Conservation (phyloP, 805 yeast genomes). For the Ogataea zsoltii region DNA sequence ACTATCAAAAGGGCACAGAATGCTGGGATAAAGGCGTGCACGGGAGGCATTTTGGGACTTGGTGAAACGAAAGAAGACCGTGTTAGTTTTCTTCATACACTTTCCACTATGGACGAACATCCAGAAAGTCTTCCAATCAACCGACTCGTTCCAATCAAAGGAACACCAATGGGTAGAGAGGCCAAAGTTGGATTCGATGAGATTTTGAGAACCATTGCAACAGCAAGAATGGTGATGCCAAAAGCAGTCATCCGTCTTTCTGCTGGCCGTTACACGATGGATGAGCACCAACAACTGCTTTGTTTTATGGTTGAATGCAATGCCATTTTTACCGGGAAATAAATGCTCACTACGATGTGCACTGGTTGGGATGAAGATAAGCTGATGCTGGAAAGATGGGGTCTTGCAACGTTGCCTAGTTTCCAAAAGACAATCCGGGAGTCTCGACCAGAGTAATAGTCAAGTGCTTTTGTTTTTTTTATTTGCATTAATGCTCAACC, state of each 20-base stretch:
- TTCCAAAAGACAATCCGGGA: background rate
- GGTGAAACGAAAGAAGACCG: slow-evolving; percentile 77
- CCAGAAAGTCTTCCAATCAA: slow-evolving; percentile 85
- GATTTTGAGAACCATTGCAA: slow-evolving; percentile 59
- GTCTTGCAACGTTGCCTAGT: background rate
- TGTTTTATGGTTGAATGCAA: slow-evolving; percentile 79
- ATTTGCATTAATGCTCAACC: too few species aligned
- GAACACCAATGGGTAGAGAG: slow-evolving; percentile 63
- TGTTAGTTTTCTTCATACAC: slow-evolving; percentile 60
- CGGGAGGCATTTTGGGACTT: slow-evolving; percentile 79
- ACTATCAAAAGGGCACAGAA: slow-evolving; percentile 65
- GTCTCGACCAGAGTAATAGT: too few species aligned
- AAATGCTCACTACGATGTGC: slow-evolving; percentile 72
- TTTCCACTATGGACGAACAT: slow-evolving; percentile 67
- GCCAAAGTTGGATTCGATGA: slow-evolving; percentile 58
- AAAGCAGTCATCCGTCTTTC: slow-evolving; percentile 67
- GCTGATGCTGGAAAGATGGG: slow-evolving; percentile 69
- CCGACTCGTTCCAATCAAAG: slow-evolving; percentile 73
- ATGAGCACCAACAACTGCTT: slow-evolving; percentile 69
- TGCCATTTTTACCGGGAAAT: slow-evolving; percentile 80
- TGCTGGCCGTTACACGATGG: slow-evolving; percentile 82
- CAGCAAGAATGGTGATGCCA: slow-evolving; percentile 78
- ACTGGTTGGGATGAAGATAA: slow-evolving; percentile 84
- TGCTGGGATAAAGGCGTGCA: slow-evolving; percentile 60
- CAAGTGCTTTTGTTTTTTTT: too few species aligned